These are phyloP conservation scores for Novakomyces olei DNA, from an alignment of 805 yeast species.

Conservation along the genomic window DNA sequence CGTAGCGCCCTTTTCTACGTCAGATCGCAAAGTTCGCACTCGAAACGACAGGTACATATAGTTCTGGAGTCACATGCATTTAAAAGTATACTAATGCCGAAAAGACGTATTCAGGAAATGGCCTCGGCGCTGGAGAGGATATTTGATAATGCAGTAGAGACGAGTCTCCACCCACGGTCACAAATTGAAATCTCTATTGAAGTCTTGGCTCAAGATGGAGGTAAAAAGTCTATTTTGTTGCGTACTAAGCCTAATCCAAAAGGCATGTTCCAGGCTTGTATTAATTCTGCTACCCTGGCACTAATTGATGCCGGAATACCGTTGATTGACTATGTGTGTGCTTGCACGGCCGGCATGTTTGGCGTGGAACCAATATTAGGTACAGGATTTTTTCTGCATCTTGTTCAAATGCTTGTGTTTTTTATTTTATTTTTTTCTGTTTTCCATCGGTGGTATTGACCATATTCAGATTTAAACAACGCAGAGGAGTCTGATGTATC, in stretches of 20 bases:
- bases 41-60: no score
- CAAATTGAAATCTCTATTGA: slow-evolving; percentile 52
- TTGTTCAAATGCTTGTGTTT: background rate
- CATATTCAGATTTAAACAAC: slow-evolving; percentile 40
- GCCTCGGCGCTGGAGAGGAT: slow-evolving; percentile 15
- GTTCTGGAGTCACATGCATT: no score
- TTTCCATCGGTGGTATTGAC: no score
- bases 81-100: slow-evolving; percentile 45
- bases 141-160: slow-evolving; percentile 36
- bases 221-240: background rate
- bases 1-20: slow-evolving; percentile 61
- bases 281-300: slow-evolving; percentile 74
- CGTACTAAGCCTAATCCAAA: background rate
- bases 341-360: slow-evolving; percentile 57
- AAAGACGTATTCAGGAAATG: slow-evolving; percentile 21
- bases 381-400: slow-evolving; percentile 1
- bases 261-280: slow-evolving; percentile 53
- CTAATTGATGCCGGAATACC: slow-evolving; percentile 88
- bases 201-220: slow-evolving; percentile 72
- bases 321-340: slow-evolving; percentile 71
- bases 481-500: slow-evolving; percentile 73
- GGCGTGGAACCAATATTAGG: slow-evolving; percentile 50
- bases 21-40: no score
- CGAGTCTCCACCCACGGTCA: slow-evolving; percentile 62
- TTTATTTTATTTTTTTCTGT: background rate